Conservation (phyloP, 2,329 filamentous ascomycete genomes). For the Alternaria arbusti region DNA sequence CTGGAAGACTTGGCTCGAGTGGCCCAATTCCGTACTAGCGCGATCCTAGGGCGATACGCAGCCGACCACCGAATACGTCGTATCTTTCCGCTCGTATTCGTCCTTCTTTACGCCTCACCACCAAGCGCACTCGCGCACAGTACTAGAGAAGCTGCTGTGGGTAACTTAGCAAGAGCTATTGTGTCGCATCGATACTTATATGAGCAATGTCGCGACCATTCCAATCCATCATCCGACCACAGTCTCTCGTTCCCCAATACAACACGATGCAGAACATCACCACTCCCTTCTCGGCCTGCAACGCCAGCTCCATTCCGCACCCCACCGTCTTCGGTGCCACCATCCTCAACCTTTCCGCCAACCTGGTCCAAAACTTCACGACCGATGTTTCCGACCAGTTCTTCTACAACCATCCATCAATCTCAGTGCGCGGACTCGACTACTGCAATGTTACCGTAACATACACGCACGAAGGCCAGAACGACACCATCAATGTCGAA, state of each 20-base stretch:
- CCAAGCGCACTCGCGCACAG: not conserved
- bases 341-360: too few species aligned
- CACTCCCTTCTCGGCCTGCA: slow-evolving; percentile 2
- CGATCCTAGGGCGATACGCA: not conserved
- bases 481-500: slow-evolving; percentile 42
- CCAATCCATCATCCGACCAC: not conserved
- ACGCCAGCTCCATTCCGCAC: slow-evolving; percentile 8
- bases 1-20: slow-evolving; percentile 29
- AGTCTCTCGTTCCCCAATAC: not conserved
- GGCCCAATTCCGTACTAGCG: slow-evolving; percentile 23
- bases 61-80: not conserved
- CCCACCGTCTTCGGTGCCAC: slow-evolving; percentile 9
- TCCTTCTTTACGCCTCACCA: not conserved
- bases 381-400: too few species aligned
- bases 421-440: too few species aligned
- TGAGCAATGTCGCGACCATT: not conserved
- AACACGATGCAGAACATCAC: not conserved
- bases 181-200: not conserved
- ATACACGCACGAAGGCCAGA: slow-evolving; percentile 45
- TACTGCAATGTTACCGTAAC: slow-evolving; percentile 47
- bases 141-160: not conserved
- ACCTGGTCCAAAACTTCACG: too few species aligned
- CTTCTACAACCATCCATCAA: too few species aligned
- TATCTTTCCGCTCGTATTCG: not conserved
- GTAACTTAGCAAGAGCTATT: not conserved